These are phyloP conservation scores for Pyrenochaeta sp. DNA, from an alignment of 2,329 filamentous ascomycete genomes.

Conservation along the genomic window DNA sequence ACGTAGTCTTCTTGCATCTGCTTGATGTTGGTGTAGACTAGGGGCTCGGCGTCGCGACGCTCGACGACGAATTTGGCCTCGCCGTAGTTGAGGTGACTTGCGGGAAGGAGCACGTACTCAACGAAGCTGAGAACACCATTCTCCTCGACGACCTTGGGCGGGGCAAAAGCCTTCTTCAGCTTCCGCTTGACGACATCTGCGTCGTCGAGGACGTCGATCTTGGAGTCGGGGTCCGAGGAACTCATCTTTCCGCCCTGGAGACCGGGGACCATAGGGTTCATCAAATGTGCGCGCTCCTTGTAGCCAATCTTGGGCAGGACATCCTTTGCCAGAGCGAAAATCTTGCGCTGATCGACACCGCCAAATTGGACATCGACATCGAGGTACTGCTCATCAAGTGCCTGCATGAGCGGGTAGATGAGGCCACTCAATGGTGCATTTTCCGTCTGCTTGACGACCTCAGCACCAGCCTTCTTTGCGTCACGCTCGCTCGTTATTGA, in stretches of 20 bases:
- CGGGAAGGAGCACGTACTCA: slow-evolving; percentile 85
- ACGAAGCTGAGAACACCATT: slow-evolving; percentile 89
- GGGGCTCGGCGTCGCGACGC: slow-evolving; percentile 72
- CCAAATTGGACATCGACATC: slow-evolving; percentile 89
- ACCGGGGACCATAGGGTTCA: slow-evolving; percentile 91
- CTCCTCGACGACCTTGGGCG: slow-evolving; percentile 77
- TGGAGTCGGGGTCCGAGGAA: slow-evolving; percentile 73
- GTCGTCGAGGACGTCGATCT: slow-evolving; percentile 90
- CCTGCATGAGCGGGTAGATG: slow-evolving; percentile 87
- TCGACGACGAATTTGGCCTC: slow-evolving; percentile 71
- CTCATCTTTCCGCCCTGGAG: slow-evolving; percentile 80
- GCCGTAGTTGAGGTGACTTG: slow-evolving; percentile 66
- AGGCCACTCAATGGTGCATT: slow-evolving; percentile 77
- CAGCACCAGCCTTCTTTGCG: slow-evolving; percentile 88
- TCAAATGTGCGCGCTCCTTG: slow-evolving; percentile 73
- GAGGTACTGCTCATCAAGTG: slow-evolving; percentile 83
- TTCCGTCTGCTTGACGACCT: slow-evolving; percentile 90
- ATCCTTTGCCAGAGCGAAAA: slow-evolving; percentile 86
- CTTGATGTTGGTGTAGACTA: slow-evolving; percentile 79
- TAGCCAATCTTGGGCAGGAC: slow-evolving; percentile 87
- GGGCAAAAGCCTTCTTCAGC: slow-evolving; percentile 77
- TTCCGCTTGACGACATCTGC: slow-evolving; percentile 74
- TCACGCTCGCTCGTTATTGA: slow-evolving; percentile 77
- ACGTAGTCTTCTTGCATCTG: slow-evolving; percentile 81
- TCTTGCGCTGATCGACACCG: slow-evolving; percentile 79